These are phyloP conservation scores for Leccinum angustisporum DNA, from an alignment of 1,284 basidiomycete genomes.

Conservation along the genomic window DNA sequence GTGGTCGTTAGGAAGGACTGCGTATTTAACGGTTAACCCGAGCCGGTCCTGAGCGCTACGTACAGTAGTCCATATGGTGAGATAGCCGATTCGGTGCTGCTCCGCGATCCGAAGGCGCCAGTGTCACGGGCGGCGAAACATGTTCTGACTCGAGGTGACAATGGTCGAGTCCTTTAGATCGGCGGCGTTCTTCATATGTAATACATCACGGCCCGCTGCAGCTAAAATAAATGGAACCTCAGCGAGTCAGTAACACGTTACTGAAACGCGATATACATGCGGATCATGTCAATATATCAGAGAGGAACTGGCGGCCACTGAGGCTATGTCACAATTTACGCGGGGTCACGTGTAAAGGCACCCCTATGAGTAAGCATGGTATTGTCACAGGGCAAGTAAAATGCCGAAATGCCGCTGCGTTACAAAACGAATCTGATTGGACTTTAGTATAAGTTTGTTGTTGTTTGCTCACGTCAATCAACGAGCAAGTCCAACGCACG, in stretches of 20 bases:
- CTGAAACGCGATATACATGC: not conserved
- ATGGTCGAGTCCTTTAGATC: not conserved
- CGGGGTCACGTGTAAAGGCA: not conserved
- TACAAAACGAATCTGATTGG: not conserved
- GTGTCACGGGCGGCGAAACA: not conserved
- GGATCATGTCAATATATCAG: not conserved
- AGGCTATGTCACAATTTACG: not conserved
- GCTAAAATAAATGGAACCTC: constrained; percentile 8
- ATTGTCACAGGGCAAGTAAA: too few species aligned
- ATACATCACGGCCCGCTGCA: not conserved
- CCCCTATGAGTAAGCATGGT: not conserved
- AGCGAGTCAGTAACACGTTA: not conserved
- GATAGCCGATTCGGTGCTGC: constrained; percentile 9
- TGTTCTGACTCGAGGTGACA: not conserved
- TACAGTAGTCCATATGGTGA: not conserved
- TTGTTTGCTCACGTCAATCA: constrained; percentile 5
- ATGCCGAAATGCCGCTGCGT: constrained; percentile 9
- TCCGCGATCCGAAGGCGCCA: constrained; percentile 3
- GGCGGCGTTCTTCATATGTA: too few species aligned
- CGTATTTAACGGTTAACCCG: constrained; percentile 12
- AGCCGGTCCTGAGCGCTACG: constrained; percentile 10
- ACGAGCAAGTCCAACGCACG: not conserved
- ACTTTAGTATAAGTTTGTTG: not conserved
- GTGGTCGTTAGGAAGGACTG: constrained; percentile 3
- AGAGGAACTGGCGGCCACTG: not conserved